Conservation (phyloP, 371 early-diverging fungal genomes). For the Batkoa obscura region DNA sequence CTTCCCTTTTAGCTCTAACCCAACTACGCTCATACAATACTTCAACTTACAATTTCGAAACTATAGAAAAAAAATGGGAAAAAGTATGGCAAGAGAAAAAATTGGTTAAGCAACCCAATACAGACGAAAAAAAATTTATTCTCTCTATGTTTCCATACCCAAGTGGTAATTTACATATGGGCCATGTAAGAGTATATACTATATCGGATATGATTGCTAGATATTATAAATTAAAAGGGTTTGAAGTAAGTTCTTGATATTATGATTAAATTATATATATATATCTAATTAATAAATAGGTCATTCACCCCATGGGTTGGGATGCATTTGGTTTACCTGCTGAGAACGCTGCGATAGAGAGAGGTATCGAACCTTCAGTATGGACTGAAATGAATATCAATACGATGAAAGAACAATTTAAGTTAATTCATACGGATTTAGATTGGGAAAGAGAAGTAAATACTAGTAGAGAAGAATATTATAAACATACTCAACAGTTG, state of each 20-base stretch:
- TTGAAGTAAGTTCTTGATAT: constrained; percentile 21
- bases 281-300: constrained; percentile 13
- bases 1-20: no score
- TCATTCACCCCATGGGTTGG: constrained; percentile 94
- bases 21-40: no score
- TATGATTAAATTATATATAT: background rate
- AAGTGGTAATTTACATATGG: constrained; percentile 83
- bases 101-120: no score
- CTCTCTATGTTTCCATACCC: constrained; percentile 94
- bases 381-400: constrained; percentile 72
- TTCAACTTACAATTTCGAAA: no score
- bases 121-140: background rate
- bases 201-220: constrained; percentile 74
- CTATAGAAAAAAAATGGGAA: no score
- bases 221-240: constrained; percentile 52
- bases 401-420: constrained; percentile 62
- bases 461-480: constrained; percentile 73
- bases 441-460: constrained; percentile 72
- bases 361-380: constrained; percentile 51
- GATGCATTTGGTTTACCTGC: constrained; percentile 98
- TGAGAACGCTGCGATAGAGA: constrained; percentile 93
- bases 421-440: constrained; percentile 51
- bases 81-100: no score
- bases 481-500: constrained; percentile 79
- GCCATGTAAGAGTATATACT: constrained; percentile 85